These are phyloP conservation scores for Potentilla sterilis DNA, from an alignment of 306 rosid species.

Conservation along the genomic window DNA sequence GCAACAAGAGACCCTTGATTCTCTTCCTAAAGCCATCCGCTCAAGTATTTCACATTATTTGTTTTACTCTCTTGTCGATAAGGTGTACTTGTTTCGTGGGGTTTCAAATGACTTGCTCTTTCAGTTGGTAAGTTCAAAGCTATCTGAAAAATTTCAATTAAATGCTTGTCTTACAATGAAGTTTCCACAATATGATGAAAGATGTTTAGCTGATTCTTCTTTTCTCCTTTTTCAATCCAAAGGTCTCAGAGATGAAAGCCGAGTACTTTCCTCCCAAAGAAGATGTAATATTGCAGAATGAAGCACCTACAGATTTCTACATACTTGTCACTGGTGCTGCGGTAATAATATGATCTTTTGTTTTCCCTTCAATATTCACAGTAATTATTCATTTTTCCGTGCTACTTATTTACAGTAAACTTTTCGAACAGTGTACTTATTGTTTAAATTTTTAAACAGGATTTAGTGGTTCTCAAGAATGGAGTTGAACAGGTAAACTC, in stretches of 20 bases:
- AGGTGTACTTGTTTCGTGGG: slow-evolving; percentile 77
- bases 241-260: slow-evolving; percentile 98
- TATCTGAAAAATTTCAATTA: slow-evolving; percentile 5
- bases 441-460: slow-evolving; percentile 46
- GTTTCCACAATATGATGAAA: neutral
- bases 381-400: neutral
- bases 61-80: slow-evolving; percentile 67
- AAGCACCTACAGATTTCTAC: slow-evolving; percentile 95
- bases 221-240: slow-evolving; percentile 6
- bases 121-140: slow-evolving; percentile 66
- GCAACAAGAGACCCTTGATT: slow-evolving; percentile 89
- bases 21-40: slow-evolving; percentile 92
- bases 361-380: neutral
- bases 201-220: slow-evolving; percentile 11
- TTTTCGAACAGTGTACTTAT: slow-evolving; percentile 15
- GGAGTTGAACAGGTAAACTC: slow-evolving; percentile 78
- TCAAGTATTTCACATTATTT: slow-evolving; percentile 90
- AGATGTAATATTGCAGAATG: slow-evolving; percentile 91
- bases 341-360: slow-evolving; percentile 44
- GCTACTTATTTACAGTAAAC: neutral
- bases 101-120: slow-evolving; percentile 86
- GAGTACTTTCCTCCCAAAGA: slow-evolving; percentile 98
- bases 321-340: slow-evolving; percentile 80
- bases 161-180: slow-evolving; percentile 7
- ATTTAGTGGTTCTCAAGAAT: slow-evolving; percentile 54